Evolutionary conservation across 257 asterid species (phyloP).

Genomic region (Anisodus tanguticus): DNA sequence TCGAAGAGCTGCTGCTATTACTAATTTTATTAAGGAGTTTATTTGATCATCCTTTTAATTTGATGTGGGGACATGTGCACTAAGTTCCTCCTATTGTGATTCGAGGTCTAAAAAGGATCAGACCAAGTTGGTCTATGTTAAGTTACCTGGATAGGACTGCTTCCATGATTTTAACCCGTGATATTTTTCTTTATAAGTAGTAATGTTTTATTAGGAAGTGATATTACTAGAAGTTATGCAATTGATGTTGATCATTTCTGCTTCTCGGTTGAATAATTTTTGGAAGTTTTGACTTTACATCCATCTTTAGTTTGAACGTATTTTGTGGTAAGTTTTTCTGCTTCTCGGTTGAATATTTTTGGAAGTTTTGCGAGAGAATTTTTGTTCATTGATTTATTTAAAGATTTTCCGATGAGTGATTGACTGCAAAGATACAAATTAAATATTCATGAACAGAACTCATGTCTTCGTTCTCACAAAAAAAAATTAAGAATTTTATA

Average conservation of each 20-base stretch:
- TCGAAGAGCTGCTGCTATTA: slow-evolving; percentile 56
- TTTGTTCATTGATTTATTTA: neutral
- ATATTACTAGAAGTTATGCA: neutral
- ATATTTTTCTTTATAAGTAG: neutral
- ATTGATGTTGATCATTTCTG: neutral
- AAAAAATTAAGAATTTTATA: too few relatives aligned
- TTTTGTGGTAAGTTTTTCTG: neutral
- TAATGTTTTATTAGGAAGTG: neutral
- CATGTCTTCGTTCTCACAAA: neutral
- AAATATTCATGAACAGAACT: neutral
- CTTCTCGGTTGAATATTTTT: too few relatives aligned
- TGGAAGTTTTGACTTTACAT: neutral
- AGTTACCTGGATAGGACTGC: too few relatives aligned
- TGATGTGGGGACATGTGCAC: too few relatives aligned
- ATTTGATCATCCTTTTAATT: slow-evolving; percentile 40
- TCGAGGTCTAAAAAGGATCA: neutral
- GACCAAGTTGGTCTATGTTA: neutral
- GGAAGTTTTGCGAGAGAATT: neutral
- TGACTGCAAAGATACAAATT: neutral
- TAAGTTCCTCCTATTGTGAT: neutral
- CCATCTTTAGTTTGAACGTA: neutral
- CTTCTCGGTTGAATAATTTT: neutral
- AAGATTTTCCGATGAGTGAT: neutral
- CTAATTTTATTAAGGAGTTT: slow-evolving; percentile 63
- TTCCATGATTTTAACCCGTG: neutral